A percentile compares a stretch with the other conserved stretches of the same genome.
Evolutionary conservation across 768 basidiomycete species (phyloP).

Genomic region (Tricholoma bakamatsutake): DNA sequence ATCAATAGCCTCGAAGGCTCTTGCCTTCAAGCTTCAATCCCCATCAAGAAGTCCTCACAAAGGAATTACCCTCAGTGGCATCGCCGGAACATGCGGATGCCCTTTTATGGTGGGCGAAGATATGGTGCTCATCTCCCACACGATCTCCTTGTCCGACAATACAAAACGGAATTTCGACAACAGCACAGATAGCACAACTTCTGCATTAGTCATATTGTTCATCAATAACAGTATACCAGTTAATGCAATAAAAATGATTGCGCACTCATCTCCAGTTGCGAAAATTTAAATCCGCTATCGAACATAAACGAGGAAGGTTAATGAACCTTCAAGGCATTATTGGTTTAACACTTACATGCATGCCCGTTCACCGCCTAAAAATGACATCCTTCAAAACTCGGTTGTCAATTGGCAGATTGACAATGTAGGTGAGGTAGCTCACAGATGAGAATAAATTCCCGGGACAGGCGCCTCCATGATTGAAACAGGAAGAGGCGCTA

Average conservation of each 20-base stretch:
- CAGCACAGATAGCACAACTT: conserved; percentile 21
- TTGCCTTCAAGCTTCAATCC: no score
- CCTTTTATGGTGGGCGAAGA: conserved; percentile 16
- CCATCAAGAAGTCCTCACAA: background rate
- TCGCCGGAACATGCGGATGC: background rate
- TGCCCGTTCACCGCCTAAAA: conserved; percentile 36
- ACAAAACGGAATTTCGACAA: conserved; percentile 22
- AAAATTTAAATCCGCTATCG: conserved; percentile 46
- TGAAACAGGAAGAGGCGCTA: conserved; percentile 30
- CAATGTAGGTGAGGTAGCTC: background rate
- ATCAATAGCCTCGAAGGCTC: no score
- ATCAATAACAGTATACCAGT: background rate
- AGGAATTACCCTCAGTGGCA: background rate
- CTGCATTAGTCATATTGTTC: conserved; percentile 6
- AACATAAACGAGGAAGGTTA: background rate
- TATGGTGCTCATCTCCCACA: conserved; percentile 24
- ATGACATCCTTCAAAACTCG: conserved; percentile 31
- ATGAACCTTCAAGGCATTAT: background rate
- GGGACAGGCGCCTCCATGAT: conserved; percentile 34
- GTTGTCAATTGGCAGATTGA: background rate
- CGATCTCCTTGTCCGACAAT: conserved; percentile 18
- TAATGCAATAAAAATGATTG: background rate
- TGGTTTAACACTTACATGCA: conserved; percentile 33
- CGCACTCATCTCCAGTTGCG: conserved; percentile 47
- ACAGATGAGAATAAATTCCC: conserved; percentile 40